These are phyloP conservation scores for Termitomyces sp. DNA, from an alignment of 1,284 basidiomycete species.

Conservation along the genomic window DNA sequence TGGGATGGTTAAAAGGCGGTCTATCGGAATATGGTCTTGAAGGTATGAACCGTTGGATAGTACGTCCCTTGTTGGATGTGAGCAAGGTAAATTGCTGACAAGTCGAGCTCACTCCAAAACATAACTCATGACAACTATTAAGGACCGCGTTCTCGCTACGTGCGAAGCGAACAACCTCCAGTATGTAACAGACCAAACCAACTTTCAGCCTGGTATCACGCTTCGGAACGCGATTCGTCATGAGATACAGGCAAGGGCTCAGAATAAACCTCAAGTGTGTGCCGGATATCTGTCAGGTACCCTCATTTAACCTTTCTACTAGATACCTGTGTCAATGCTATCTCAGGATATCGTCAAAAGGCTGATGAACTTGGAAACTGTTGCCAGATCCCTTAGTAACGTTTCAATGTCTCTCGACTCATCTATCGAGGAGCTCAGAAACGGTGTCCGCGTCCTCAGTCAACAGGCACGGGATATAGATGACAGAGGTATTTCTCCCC, in stretches of 20 bases:
- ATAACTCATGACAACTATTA: conserved; percentile 5
- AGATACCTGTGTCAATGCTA: conserved; percentile 12
- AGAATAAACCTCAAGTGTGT: conserved; percentile 14
- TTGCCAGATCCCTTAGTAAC: conserved; percentile 21
- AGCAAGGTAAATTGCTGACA: conserved; percentile 47
- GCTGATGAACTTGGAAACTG: conserved; percentile 28
- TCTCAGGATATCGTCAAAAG: conserved; percentile 25
- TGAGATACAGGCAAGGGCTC: conserved; percentile 20
- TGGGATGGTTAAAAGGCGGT: conserved; percentile 42
- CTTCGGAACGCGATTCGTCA: conserved; percentile 65
- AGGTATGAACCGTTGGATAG: conserved; percentile 63
- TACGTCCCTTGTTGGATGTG: conserved; percentile 62
- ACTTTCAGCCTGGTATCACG: conserved; percentile 66
- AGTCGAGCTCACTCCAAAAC: neutral
- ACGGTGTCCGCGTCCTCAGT: conserved; percentile 29
- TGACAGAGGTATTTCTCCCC: conserved; percentile 25
- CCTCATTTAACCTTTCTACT: neutral
- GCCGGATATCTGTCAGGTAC: neutral
- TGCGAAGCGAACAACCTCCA: conserved; percentile 55
- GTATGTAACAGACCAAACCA: conserved; percentile 64
- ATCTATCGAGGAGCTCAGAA: conserved; percentile 30
- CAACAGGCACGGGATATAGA: conserved; percentile 32
- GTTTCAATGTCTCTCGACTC: conserved; percentile 27
- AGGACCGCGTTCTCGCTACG: conserved; percentile 74
- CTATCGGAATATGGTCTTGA: conserved; percentile 40